Evolutionary conservation across 441 rosid genomes (phyloP).

Genomic region (Isatis lusitanica): DNA sequence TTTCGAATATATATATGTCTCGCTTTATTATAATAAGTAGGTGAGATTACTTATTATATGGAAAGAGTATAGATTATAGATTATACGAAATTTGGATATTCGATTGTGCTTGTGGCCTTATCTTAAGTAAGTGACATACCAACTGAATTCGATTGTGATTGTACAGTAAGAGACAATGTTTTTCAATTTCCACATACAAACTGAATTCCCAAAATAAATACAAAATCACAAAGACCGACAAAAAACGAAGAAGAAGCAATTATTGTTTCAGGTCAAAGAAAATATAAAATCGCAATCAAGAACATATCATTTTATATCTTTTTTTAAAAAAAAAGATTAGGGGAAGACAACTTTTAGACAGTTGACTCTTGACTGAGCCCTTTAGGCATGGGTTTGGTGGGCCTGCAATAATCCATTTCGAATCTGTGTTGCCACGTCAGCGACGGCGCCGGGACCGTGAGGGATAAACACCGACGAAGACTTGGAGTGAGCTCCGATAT

Average conservation of each 20-base stretch:
- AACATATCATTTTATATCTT: not conserved
- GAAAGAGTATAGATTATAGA: too few relatives aligned
- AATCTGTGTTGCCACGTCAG: slow-evolving; percentile 49
- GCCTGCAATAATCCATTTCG: slow-evolving; percentile 53
- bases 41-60: not conserved
- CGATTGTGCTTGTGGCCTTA: not conserved
- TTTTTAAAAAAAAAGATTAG: too few relatives aligned
- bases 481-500: slow-evolving; percentile 46
- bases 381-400: not conserved
- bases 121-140: not conserved
- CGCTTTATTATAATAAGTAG: not conserved
- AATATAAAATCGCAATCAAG: not conserved
- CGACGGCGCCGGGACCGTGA: slow-evolving; percentile 52
- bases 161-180: not conserved
- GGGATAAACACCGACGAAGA: slow-evolving; percentile 46
- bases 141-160: not conserved
- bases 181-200: slow-evolving; percentile 2
- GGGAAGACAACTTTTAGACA: not conserved
- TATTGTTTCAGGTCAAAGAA: not conserved
- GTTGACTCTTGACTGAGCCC: slow-evolving; percentile 2
- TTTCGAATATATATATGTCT: too few relatives aligned
- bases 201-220: not conserved
- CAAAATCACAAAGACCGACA: not conserved
- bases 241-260: not conserved
- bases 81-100: not conserved